phyloP scores from a whole-genome alignment of 495 filamentous ascomycete genomes.

The Evansstolkia leycettana region DNA sequence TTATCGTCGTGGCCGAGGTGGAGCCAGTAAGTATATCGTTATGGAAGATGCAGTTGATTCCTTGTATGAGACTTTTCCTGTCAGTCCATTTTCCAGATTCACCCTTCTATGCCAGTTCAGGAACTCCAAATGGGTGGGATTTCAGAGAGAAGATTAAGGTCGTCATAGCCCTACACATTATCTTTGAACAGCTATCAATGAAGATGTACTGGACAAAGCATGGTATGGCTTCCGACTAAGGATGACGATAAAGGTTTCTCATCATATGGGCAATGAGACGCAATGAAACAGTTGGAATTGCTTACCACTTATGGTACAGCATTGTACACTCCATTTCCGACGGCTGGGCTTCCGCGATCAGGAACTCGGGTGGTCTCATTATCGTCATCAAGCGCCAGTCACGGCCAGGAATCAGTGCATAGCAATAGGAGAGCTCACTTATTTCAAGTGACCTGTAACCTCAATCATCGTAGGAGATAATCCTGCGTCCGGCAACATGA shows the following conservation, averaged over 20 bases:
- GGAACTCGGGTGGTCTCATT: background rate
- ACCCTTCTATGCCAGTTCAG: too few species aligned
- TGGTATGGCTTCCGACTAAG: slow-evolving; percentile 37
- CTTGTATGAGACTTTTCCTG: too few species aligned
- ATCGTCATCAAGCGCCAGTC: too few species aligned
- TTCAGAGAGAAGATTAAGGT: slow-evolving; percentile 30
- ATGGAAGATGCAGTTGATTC: too few species aligned
- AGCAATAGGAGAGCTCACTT: too few species aligned
- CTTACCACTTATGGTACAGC: too few species aligned
- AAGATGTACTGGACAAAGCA: slow-evolving; percentile 4
- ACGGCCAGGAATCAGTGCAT: too few species aligned
- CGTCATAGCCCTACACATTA: slow-evolving; percentile 27
- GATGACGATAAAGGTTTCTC: slow-evolving; percentile 32
- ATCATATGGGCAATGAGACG: slow-evolving; percentile 13
- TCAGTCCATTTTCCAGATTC: too few species aligned
- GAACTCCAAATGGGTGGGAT: too few species aligned
- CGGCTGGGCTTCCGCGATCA: background rate
- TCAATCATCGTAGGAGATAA: slow-evolving; percentile 32
- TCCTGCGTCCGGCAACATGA: slow-evolving; percentile 16
- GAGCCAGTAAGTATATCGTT: too few species aligned
- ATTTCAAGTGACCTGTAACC: background rate
- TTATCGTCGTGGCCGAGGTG: too few species aligned
- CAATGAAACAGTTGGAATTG: background rate
- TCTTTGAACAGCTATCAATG: background rate
- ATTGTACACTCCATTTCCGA: too few species aligned